Base-by-base conservation (phyloP, 495 filamentous ascomycete genomes). In the Baudoinia panamericana region DNA sequence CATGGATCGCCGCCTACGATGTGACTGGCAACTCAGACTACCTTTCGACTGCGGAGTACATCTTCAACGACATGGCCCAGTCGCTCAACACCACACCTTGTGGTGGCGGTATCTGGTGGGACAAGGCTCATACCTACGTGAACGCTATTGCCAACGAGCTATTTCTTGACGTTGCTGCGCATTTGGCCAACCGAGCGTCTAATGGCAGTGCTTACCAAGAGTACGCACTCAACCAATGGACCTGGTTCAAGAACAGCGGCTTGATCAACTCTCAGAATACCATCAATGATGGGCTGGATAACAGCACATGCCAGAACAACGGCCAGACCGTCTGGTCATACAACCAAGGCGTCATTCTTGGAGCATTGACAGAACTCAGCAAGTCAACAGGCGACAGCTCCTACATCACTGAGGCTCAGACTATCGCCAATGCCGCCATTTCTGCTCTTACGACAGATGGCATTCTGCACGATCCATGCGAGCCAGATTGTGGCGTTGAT, bases 141-240 rank as follows among this genome's bases (percentile, higher is more conserved):
- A 81, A 78, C 49, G 78, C 81, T 12, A 83, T 86, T 43, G 72
- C 76, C 31, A 88, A 85, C 57, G 81, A 84, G 55, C 69, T 86
- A 7, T 85, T 76, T 55, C 65, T 88, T 13, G 68, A 63, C 13
- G 69, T 82, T 3, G 80, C 78, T 3, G 77, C 82, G n/a, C 73
- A 77, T 33, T 72, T 88, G n/a, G 78, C 79, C 24, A 82, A 81
- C 54, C 72, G 82, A 9, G 45, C 60, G 10, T 53, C 45, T 13
- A 53, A 54, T 2, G 65, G 57, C 18, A 81, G 76, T 58, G 70
- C 69, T 46, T 46, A 58, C 8, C 62, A 71, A 20, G 82, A 77
- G 55, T 43, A 69, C 49, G 81, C 80, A 6, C 40, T 60, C 39
- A 56, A 58, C 7, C 59, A 76, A 48, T 85, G 80, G 80, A 48